These are phyloP conservation scores for Trichoderma reesei DNA, from an alignment of 495 filamentous ascomycete species.

Conservation along the genomic window DNA sequence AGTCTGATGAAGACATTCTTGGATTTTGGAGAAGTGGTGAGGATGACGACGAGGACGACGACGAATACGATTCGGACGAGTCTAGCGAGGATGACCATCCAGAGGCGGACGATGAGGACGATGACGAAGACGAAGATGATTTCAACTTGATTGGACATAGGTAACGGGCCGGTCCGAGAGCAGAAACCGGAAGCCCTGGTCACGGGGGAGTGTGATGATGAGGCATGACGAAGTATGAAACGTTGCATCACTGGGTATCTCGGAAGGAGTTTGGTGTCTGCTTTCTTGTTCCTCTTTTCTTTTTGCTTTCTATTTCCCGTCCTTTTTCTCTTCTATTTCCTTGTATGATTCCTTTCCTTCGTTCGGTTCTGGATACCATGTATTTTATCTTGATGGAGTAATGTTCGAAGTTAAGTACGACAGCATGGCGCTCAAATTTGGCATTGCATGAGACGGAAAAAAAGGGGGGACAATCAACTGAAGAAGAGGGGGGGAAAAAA, in stretches of 20 bases:
- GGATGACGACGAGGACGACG: constrained; percentile 31
- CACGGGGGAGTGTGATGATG: neutral
- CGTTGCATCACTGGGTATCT: neutral
- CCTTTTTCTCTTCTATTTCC: neutral
- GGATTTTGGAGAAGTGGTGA: constrained; percentile 51
- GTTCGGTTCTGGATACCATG: neutral
- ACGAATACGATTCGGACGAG: constrained; percentile 24
- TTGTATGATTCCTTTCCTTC: neutral
- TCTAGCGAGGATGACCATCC: constrained; percentile 19
- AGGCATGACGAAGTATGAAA: neutral
- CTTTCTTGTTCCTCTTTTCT: constrained; percentile 7
- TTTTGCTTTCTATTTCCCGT: neutral
- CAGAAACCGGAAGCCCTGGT: too few relatives aligned
- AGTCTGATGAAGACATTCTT: constrained; percentile 50
- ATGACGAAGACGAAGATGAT: constrained; percentile 42
- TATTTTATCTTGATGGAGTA: neutral
- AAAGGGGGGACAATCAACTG: neutral
- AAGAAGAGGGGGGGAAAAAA: neutral
- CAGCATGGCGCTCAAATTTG: neutral
- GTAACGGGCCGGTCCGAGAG: constrained; percentile 18
- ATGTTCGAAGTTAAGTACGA: neutral
- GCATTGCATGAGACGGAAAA: neutral
- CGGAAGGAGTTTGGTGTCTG: constrained; percentile 13
- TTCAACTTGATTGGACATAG: constrained; percentile 68
- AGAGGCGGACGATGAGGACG: constrained; percentile 32